These are phyloP conservation scores for Delonix regia DNA, from an alignment of 306 rosid genomes.

Conservation along the genomic window DNA sequence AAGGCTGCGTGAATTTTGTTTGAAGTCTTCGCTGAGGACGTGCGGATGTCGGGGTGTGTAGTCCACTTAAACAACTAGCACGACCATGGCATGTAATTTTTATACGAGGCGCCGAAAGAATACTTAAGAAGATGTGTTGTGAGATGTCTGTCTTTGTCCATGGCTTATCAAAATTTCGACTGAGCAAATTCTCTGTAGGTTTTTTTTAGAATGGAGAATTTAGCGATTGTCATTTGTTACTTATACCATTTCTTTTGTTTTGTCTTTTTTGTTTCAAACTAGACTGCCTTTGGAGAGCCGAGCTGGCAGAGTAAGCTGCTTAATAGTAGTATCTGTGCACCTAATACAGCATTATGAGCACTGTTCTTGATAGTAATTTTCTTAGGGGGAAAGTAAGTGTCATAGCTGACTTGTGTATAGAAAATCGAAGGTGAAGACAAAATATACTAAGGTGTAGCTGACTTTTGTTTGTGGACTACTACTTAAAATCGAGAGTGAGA, in stretches of 20 bases:
- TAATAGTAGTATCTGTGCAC: conserved; percentile 4
- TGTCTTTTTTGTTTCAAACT: not conserved
- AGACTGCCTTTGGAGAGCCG: not conserved
- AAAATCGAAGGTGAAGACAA: not conserved
- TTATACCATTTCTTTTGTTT: not conserved
- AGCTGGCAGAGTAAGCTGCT: conserved; percentile 25
- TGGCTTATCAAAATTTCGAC: not conserved
- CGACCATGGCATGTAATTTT: conserved; percentile 7
- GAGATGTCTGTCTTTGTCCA: not conserved
- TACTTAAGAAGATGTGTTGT: not conserved
- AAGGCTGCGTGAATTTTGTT: not conserved
- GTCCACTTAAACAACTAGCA: not conserved
- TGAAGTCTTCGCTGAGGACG: not conserved
- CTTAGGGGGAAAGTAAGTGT: not conserved
- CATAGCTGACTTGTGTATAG: not conserved
- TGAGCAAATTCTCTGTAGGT: conserved; percentile 57
- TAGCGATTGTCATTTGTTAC: conserved; percentile 44
- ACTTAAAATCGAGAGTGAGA: not conserved
- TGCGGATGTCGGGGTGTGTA: not conserved
- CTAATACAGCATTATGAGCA: not conserved
- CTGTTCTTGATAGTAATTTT: conserved; percentile 2
- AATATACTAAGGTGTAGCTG: not conserved
- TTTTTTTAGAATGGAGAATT: conserved; percentile 60
- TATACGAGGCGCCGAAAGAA: not conserved
- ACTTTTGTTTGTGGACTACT: not conserved